Conservation (phyloP, 2,329 filamentous ascomycete species). For the Cordyceps farinosa region DNA sequence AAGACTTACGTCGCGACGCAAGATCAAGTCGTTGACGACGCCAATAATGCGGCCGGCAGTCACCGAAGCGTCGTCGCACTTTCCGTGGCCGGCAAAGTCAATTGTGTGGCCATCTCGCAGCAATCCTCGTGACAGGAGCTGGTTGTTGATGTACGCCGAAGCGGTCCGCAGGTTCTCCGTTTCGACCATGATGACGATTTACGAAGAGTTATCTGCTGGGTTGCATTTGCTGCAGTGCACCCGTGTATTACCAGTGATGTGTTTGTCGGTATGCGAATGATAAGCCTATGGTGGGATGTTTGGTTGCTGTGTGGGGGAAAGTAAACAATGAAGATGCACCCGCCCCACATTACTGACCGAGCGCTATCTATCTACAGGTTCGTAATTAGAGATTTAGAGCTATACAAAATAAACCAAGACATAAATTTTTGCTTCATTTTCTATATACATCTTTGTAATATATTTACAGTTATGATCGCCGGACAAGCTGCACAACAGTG, state of each 20-base stretch:
- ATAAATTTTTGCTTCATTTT: neutral
- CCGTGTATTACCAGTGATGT: neutral
- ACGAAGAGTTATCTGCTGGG: neutral
- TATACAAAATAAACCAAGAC: neutral
- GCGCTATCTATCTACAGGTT: neutral
- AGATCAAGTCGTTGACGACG: conserved; percentile 86
- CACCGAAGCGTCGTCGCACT: conserved; percentile 50
- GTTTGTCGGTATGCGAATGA: neutral
- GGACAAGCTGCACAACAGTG: neutral
- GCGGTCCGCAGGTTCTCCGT: conserved; percentile 62
- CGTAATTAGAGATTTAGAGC: neutral
- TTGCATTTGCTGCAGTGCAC: neutral
- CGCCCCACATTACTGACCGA: conserved; percentile 26
- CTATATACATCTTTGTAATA: neutral
- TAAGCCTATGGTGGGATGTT: conserved; percentile 18
- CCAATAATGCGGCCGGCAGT: conserved; percentile 87
- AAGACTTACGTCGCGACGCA: conserved; percentile 75
- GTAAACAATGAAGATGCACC: conserved; percentile 33
- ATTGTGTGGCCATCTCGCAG: conserved; percentile 68
- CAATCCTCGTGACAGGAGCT: conserved; percentile 62
- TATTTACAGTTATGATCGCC: neutral
- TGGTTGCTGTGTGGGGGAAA: conserved; percentile 38
- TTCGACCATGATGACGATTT: conserved; percentile 46
- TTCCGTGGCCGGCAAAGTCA: conserved; percentile 74
- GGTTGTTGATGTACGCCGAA: conserved; percentile 70